A percentile compares a stretch with the other conserved stretches of the same genome.
Evolutionary conservation across 2,329 filamentous ascomycete species (phyloP).

Genomic region (Pestalotiopsis sp.): DNA sequence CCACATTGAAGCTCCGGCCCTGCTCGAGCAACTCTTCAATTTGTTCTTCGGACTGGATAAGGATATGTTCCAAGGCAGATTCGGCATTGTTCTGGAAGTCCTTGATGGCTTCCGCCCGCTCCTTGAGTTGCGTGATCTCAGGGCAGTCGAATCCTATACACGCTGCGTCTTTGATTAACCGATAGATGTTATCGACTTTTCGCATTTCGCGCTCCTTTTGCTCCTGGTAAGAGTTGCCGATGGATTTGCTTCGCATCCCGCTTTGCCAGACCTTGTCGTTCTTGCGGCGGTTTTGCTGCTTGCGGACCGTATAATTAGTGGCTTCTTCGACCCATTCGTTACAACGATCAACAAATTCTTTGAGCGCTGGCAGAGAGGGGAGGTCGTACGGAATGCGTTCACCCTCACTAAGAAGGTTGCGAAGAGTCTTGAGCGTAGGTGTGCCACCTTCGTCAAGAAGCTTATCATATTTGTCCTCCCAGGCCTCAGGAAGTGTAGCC

Average conservation of each 20-base stretch:
- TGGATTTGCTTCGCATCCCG: conserved; percentile 67
- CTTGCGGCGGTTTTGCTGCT: conserved; percentile 96
- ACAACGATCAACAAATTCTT: conserved; percentile 91
- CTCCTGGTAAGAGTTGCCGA: conserved; percentile 59
- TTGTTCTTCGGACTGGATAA: conserved; percentile 67
- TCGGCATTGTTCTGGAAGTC: conserved; percentile 80
- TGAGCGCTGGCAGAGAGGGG: conserved; percentile 78
- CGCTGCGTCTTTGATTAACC: conserved; percentile 81
- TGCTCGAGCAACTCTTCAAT: conserved; percentile 91
- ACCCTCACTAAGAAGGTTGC: conserved; percentile 85
- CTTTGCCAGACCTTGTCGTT: conserved; percentile 87
- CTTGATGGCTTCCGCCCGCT: conserved; percentile 83
- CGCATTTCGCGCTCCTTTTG: conserved; percentile 87
- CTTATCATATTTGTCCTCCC: conserved; percentile 88
- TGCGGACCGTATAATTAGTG: conserved; percentile 92
- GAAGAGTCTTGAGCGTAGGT: conserved; percentile 84
- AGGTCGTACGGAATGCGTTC: conserved; percentile 94
- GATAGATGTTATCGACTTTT: conserved; percentile 85
- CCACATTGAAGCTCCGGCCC: conserved; percentile 86
- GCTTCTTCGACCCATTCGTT: conserved; percentile 98
- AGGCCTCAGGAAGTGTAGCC: conserved; percentile 80
- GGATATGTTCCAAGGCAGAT: conserved; percentile 68
- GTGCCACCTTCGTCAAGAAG: conserved; percentile 81
- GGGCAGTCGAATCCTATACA: conserved; percentile 90
- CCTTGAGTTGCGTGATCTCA: conserved; percentile 83